phyloP scores from a whole-genome alignment of 768 basidiomycete species.

The Leucocoprinus birnbaumii region DNA sequence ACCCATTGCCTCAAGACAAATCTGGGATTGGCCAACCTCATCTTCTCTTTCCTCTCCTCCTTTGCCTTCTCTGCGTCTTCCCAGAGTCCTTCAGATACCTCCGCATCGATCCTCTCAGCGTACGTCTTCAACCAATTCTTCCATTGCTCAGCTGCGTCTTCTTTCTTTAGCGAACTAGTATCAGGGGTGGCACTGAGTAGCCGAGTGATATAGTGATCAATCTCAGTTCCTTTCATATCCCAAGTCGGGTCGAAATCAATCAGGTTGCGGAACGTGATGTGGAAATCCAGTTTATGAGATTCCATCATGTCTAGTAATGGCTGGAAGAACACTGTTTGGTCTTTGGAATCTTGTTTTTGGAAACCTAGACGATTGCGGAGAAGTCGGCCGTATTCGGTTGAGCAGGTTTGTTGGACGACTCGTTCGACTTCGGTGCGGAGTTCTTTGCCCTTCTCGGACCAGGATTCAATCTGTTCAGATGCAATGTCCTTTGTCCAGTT shows the following conservation, averaged over 20 bases:
- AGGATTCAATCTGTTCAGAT: constrained; percentile 54
- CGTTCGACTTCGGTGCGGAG: constrained; percentile 60
- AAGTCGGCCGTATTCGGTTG: constrained; percentile 59
- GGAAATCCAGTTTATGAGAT: constrained; percentile 79
- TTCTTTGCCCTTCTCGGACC: constrained; percentile 56
- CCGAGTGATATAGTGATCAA: constrained; percentile 40
- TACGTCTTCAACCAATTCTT: constrained; percentile 64
- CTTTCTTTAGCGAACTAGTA: constrained; percentile 38
- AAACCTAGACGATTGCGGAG: constrained; percentile 86
- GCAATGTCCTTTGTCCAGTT: constrained; percentile 65
- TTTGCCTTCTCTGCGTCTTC: constrained; percentile 33
- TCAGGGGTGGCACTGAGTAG: constrained; percentile 49
- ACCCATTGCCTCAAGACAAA: constrained; percentile 96
- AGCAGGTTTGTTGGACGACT: constrained; percentile 55
- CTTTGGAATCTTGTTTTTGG: constrained; percentile 45
- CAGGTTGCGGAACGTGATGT: constrained; percentile 77
- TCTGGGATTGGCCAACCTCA: constrained; percentile 73
- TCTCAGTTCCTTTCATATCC: constrained; percentile 3
- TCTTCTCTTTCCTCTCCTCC: constrained; percentile 43
- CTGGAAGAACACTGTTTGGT: constrained; percentile 58
- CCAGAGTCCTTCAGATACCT: constrained; percentile 44
- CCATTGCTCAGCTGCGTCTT: constrained; percentile 50
- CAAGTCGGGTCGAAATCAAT: constrained; percentile 51
- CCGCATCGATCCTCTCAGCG: constrained; percentile 52
- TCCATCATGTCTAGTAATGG: constrained; percentile 78